phyloP scores from a whole-genome alignment of 2,329 filamentous ascomycete genomes.

The Penicillium sp. region DNA sequence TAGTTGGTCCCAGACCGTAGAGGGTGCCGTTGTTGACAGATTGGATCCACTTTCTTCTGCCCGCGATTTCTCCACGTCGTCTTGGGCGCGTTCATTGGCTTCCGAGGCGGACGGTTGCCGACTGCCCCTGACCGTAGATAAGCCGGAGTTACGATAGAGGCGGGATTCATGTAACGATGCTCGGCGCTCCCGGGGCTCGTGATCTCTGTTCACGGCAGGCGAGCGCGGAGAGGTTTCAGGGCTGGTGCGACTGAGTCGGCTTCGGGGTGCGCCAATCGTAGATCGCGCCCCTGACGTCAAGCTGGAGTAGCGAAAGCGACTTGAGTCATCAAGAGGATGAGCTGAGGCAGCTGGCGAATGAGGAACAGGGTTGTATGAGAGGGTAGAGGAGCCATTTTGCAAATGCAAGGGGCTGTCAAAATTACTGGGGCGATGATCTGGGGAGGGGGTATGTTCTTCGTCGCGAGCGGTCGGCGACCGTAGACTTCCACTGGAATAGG shows the following conservation, averaged over 20 bases:
- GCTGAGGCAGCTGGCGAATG: constrained; percentile 35
- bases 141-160: constrained; percentile 33
- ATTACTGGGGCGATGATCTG: constrained; percentile 36
- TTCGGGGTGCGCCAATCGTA: constrained; percentile 36
- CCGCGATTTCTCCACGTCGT: constrained; percentile 36
- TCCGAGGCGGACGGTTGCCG: constrained; percentile 38
- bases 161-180: constrained; percentile 36
- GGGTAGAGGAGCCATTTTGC: constrained; percentile 33
- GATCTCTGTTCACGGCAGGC: constrained; percentile 28
- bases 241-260: constrained; percentile 37
- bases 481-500: constrained; percentile 35
- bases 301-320: constrained; percentile 35
- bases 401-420: constrained; percentile 37
- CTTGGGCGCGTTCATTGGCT: constrained; percentile 33
- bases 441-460: constrained; percentile 38
- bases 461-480: constrained; percentile 34
- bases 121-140: constrained; percentile 37
- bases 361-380: constrained; percentile 26
- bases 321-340: constrained; percentile 41
- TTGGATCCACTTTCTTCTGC: constrained; percentile 79
- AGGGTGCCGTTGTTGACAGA: constrained; percentile 81
- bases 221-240: constrained; percentile 37
- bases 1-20: constrained; percentile 95
- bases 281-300: constrained; percentile 37
- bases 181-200: constrained; percentile 34